Conservation (phyloP, 352 stramenopile species). For the Phytophthora hybrid region DNA sequence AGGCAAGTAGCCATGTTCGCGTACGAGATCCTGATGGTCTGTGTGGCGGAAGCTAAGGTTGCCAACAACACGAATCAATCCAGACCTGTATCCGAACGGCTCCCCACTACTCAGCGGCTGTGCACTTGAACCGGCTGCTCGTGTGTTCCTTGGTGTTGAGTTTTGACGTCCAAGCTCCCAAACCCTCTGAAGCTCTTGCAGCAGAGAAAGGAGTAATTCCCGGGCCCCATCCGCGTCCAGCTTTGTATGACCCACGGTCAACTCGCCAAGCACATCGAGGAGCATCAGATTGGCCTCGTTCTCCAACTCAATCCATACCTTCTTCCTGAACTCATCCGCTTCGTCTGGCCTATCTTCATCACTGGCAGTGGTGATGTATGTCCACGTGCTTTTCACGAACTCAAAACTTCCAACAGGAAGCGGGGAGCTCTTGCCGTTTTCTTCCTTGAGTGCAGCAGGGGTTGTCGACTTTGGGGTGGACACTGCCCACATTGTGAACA, state of each 20-base stretch:
- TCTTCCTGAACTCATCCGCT: conserved; percentile 63
- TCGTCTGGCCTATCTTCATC: conserved; percentile 71
- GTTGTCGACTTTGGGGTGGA: conserved; percentile 9
- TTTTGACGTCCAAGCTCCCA: conserved; percentile 57
- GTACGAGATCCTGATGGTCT: conserved; percentile 80
- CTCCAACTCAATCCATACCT: conserved; percentile 81
- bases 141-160: conserved; percentile 17
- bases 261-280: conserved; percentile 71
- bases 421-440: conserved; percentile 9
- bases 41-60: conserved; percentile 85
- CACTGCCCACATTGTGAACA: conserved; percentile 74
- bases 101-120: conserved; percentile 33
- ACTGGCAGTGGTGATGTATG: conserved; percentile 48
- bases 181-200: conserved; percentile 67
- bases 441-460: not conserved
- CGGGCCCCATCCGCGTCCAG: conserved; percentile 8
- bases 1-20: conserved; percentile 71
- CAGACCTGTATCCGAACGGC: conserved; percentile 77
- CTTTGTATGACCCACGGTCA: conserved; percentile 42
- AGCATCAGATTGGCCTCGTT: conserved; percentile 82
- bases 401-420: conserved; percentile 47
- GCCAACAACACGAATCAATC: conserved; percentile 80
- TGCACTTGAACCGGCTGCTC: conserved; percentile 12
- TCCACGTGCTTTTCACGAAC: conserved; percentile 68
- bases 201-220: conserved; percentile 53